phyloP scores from a whole-genome alignment of 1,284 basidiomycete genomes.

The Thecaphora thlaspeos region DNA sequence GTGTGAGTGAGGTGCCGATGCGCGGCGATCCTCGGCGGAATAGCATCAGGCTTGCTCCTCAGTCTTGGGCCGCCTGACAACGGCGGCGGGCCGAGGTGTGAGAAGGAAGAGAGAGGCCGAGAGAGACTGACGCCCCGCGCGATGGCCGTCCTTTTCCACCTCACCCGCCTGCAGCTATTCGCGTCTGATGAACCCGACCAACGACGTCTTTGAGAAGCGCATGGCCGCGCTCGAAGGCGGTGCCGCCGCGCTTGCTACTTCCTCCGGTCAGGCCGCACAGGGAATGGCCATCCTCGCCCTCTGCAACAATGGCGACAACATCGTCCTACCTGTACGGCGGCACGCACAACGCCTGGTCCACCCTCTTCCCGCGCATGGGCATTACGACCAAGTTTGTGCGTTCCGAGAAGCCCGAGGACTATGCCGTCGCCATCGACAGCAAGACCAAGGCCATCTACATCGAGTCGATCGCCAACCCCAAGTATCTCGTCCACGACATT shows the following conservation, averaged over 20 bases:
- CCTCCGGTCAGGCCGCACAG: slow-evolving; percentile 79
- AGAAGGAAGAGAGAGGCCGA: background rate
- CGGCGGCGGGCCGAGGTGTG: background rate
- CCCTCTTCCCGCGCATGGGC: slow-evolving; percentile 70
- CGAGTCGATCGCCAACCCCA: slow-evolving; percentile 83
- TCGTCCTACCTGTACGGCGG: slow-evolving; percentile 61
- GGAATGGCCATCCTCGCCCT: slow-evolving; percentile 70
- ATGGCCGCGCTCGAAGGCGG: slow-evolving; percentile 82
- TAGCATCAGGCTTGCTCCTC: too few relatives aligned
- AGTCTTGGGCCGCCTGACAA: background rate
- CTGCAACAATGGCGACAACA: slow-evolving; percentile 74
- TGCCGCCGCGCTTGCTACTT: slow-evolving; percentile 72
- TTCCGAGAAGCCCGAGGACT: slow-evolving; percentile 66
- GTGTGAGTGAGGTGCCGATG: slow-evolving; percentile 61
- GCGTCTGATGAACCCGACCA: slow-evolving; percentile 78
- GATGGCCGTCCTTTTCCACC: too few relatives aligned
- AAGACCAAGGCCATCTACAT: slow-evolving; percentile 65
- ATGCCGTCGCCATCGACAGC: slow-evolving; percentile 64
- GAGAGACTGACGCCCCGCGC: too few relatives aligned
- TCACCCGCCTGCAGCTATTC: slow-evolving; percentile 32
- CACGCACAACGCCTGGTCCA: slow-evolving; percentile 85
- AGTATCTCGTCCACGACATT: slow-evolving; percentile 71
- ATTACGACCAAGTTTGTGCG: slow-evolving; percentile 76
- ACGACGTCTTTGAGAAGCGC: slow-evolving; percentile 79
- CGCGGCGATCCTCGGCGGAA: too few relatives aligned